A percentile compares a stretch with the other conserved stretches of the same genome.
These are phyloP conservation scores for Euphorbia celastroides DNA, from an alignment of 441 rosid species.

Conservation along the genomic window DNA sequence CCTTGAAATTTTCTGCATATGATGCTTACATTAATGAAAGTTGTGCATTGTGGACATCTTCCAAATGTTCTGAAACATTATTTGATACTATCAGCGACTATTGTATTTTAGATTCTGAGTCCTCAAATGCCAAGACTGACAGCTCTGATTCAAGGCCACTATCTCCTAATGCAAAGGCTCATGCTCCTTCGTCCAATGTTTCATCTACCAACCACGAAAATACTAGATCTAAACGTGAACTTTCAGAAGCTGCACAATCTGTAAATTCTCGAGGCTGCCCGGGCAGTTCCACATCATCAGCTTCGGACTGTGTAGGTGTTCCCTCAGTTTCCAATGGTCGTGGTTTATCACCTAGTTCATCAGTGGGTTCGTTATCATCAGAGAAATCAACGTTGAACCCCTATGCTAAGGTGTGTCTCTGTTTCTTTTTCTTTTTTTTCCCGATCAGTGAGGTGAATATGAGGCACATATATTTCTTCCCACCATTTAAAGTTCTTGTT, in stretches of 20 bases:
- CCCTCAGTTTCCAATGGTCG: constrained; percentile 44
- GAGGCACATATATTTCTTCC: neutral
- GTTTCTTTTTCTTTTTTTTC: constrained; percentile 3
- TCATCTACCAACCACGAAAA: constrained; percentile 38
- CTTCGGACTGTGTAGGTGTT: constrained; percentile 47
- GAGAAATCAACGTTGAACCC: constrained; percentile 82
- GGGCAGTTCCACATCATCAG: constrained; percentile 61
- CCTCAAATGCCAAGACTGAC: constrained; percentile 31
- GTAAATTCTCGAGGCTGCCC: constrained; percentile 43
- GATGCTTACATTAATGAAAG: neutral
- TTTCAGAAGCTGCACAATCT: constrained; percentile 32
- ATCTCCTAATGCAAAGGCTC: constrained; percentile 28
- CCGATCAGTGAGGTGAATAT: neutral
- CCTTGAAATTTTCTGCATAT: neutral
- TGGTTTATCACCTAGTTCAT: constrained; percentile 83
- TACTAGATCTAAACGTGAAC: constrained; percentile 38
- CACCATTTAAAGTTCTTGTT: no score
- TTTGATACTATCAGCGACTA: neutral
- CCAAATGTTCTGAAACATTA: neutral
- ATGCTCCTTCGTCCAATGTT: constrained; percentile 28
- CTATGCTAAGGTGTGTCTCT: constrained; percentile 62
- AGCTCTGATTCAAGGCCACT: constrained; percentile 33
- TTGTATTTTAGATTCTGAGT: constrained; percentile 33
- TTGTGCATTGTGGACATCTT: neutral
- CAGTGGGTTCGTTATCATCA: constrained; percentile 71